Evolutionary conservation across 2,329 filamentous ascomycete species (phyloP), one percentile per base, ranked within the genome.

Genomic region (Myriangium duriaei): DNA sequence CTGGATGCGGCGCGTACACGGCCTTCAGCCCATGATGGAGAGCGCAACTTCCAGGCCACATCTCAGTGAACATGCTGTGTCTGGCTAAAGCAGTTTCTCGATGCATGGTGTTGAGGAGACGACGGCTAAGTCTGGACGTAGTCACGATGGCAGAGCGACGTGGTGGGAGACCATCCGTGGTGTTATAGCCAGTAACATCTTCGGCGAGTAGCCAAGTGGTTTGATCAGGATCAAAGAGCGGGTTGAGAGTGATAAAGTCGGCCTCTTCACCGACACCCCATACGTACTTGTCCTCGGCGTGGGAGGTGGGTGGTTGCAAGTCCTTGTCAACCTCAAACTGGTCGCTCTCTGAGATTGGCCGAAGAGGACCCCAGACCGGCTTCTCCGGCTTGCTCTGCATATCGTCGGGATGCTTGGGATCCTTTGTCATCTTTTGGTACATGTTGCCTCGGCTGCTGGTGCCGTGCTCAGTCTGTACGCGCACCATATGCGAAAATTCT

Each of bases 21-120:
- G 79, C 81, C 59, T 87, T 87, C 50, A 84, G 66, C 1, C 81
- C 81, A 51, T 83, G 81, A 48, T 85, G 81, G 4, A 87, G 63
- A 0, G 80, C 79, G 52, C 76, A 70, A 1, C 70, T 72, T 0
- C 78, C 70, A 2, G 80, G 80, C 60, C 79, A 85, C 81, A 87
- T 87, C 57, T 87, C 81, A 16, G 72, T 74, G 54, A 82, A 86
- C 78, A 79, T 85, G 56, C 67, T 76, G 56, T 77, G 81, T 45
- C 74, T 75, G 48, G 72, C 65, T 17, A 70, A 67, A 57, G 78
- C 76, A 3, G 76, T 79, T 51, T 85, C 80, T 47, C 81, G 71
- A 57, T 87, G 81, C 79, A 87, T 86, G 4, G 74, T 74, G 32
- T 69, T 59, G 4, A 86, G 61, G 1, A 86, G 64, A 10, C 78